These are phyloP conservation scores for Solanum commersonii DNA, from an alignment of 257 asterid species.

Conservation along the genomic window DNA sequence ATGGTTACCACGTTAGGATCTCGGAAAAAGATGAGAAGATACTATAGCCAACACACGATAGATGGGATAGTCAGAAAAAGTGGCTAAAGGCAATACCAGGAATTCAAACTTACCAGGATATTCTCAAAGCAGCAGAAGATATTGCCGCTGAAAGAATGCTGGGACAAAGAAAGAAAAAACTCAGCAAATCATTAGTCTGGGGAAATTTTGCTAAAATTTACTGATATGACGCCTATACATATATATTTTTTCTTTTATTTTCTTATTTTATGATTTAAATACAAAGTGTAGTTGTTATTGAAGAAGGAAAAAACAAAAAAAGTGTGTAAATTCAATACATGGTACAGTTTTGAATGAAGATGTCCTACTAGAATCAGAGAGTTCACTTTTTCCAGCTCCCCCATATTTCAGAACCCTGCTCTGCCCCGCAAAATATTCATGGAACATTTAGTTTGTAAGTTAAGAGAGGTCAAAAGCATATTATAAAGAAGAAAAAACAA, in stretches of 20 bases:
- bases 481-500: background rate
- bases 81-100: background rate
- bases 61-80: background rate
- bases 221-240: background rate
- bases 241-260: background rate
- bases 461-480: background rate
- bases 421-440: background rate
- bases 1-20: constrained; percentile 51
- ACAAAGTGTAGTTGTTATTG: background rate
- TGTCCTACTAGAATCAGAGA: background rate
- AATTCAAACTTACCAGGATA: background rate
- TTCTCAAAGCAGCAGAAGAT: background rate
- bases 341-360: constrained; percentile 2
- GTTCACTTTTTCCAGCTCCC: background rate
- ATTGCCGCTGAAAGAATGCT: background rate
- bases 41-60: background rate
- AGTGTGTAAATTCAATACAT: background rate
- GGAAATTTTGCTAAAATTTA: background rate
- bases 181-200: constrained; percentile 1
- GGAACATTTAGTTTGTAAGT: background rate
- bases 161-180: background rate
- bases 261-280: background rate
- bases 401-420: background rate
- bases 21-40: constrained; percentile 22
- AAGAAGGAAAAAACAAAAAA: background rate